Conservation (phyloP, 2,329 filamentous ascomycete genomes). For the Diaporthe aspalathi region DNA sequence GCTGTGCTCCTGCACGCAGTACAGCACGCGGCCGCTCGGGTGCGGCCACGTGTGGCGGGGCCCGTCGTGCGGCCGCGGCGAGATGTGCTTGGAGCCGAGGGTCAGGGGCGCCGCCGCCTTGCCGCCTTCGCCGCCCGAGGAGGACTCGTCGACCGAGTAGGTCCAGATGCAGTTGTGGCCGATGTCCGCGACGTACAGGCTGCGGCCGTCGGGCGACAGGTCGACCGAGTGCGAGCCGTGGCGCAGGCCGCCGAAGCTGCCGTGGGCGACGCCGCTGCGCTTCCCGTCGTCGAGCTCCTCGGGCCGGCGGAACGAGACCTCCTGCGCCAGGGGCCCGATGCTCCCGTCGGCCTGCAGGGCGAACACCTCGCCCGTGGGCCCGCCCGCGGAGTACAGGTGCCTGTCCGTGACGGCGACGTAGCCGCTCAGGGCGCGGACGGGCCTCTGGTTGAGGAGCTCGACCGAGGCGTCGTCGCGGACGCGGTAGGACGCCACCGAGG, state of each 20-base stretch:
- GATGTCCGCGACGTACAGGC: conserved; percentile 41
- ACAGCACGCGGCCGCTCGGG: conserved; percentile 40
- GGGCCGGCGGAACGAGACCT: conserved; percentile 37
- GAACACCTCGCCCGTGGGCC: conserved; percentile 38
- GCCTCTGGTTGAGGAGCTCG: conserved; percentile 33
- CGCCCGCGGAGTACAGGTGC: conserved; percentile 37
- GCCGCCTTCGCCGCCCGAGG: background rate
- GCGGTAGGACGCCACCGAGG: conserved; percentile 39
- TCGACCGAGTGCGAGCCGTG: conserved; percentile 41
- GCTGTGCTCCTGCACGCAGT: conserved; percentile 42
- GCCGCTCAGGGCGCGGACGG: conserved; percentile 35
- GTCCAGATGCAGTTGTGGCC: conserved; percentile 41
- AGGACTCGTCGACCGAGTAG: conserved; percentile 34
- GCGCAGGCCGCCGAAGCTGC: conserved; percentile 40
- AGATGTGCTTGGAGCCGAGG: conserved; percentile 30
- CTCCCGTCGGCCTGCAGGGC: conserved; percentile 32
- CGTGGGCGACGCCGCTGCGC: conserved; percentile 39
- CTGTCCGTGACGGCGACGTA: conserved; percentile 34
- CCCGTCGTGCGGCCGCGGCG: conserved; percentile 38
- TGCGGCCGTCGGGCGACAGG: conserved; percentile 39
- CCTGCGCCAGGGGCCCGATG: conserved; percentile 38
- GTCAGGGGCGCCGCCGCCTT: conserved; percentile 23
- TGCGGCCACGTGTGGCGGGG: conserved; percentile 42
- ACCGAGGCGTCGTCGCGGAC: conserved; percentile 23
- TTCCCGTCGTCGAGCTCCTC: conserved; percentile 37